These are phyloP conservation scores for Candolleomyces aberdarensis DNA, from an alignment of 768 basidiomycete species.

Conservation along the genomic window DNA sequence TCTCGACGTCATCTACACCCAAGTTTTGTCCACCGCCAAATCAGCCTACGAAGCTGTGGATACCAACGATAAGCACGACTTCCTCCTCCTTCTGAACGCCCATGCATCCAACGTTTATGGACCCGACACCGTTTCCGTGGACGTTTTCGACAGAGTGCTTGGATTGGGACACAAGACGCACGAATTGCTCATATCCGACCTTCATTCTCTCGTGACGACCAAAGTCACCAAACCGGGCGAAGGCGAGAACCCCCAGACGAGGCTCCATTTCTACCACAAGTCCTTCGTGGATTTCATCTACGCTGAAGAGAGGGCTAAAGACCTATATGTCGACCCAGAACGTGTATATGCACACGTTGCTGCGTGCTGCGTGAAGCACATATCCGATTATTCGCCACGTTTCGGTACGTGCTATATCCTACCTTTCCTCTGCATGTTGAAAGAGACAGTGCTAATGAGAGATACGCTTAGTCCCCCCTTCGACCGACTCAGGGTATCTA, in stretches of 20 bases:
- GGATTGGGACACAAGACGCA: neutral
- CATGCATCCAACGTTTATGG: neutral
- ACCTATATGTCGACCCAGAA: neutral
- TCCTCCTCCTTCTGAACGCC: no score
- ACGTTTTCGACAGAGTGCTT: neutral
- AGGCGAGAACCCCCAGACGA: neutral
- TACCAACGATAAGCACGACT: no score
- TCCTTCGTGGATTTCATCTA: constrained; percentile 4
- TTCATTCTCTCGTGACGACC: neutral
- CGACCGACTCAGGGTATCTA: no score
- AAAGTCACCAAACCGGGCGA: neutral
- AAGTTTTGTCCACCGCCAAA: neutral
- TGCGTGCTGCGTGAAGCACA: no score
- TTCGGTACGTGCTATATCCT: no score
- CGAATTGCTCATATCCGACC: neutral
- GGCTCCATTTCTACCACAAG: neutral
- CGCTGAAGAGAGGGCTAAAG: neutral
- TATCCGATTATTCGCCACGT: no score
- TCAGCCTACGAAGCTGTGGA: no score
- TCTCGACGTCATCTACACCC: constrained; percentile 15
- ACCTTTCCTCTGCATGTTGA: no score
- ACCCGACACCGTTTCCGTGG: neutral
- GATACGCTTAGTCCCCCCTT: no score
- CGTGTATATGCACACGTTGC: no score
- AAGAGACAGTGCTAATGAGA: no score